Base-by-base conservation (phyloP, 371 early-diverging fungal genomes). In the Choanephora cucurbitarum region DNA sequence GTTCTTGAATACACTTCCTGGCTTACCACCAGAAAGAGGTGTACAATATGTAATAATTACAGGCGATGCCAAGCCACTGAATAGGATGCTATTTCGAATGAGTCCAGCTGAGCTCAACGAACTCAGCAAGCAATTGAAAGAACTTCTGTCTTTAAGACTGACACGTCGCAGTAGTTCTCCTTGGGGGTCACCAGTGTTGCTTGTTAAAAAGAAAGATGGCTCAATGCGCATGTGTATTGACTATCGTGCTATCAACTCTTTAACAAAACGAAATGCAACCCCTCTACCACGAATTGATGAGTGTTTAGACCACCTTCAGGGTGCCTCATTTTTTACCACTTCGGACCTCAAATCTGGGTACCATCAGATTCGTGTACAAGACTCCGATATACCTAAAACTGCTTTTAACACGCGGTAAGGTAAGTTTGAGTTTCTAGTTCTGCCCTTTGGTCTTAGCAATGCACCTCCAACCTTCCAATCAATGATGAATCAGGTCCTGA, bases 381-480 rank as follows among this genome's bases (percentile, higher is more conserved):
- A 45, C 1, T 57, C 49, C 18, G 67, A 73, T 37, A 32, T 52
- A 10, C 55, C 48, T 9, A 72, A 79, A 43, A 75, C 72, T 0
- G 70, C 72, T 0, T 72, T 79, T 46, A 55, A 62, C 11, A 68
- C 77, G 9, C 46, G 65, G 0, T 70, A 72, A 45, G 76, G 77
- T 0, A 66, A 72, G 9, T 82, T 41, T 34, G 62, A 79, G 57
- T 83, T 61, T 37, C 49, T 67, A 1, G 74, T 76, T 0, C 57
- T 82, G 50, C 75, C 79, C 0, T 80, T 86, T 52, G 80, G 79
- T 0, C 51, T 80, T 2, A 69, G 60, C n/a, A 75, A 80, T 73
- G 79, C 28, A 17, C 55, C 1, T 13, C 60, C 69, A 14, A 61
- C 69, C 3, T 81, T 84, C 52, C 77, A 74, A 37, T 31, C 28